These are phyloP conservation scores for Blastobotrys americana DNA, from an alignment of 805 yeast genomes.

Conservation along the genomic window DNA sequence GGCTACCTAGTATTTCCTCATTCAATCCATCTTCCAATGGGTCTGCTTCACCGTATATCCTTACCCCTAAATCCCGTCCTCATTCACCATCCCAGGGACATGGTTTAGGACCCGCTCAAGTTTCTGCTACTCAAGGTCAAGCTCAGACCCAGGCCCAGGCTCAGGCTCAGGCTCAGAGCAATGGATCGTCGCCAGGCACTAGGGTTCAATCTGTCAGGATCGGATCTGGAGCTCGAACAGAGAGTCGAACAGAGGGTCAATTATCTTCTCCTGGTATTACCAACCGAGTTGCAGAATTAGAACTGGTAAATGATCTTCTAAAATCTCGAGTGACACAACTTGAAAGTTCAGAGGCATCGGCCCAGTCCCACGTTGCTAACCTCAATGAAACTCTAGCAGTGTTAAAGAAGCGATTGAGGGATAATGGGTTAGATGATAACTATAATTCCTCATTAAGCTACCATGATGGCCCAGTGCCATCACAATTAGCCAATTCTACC, in stretches of 20 bases:
- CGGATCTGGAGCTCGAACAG: not conserved
- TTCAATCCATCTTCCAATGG: slow-evolving; percentile 1
- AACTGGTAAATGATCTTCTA: slow-evolving; percentile 72
- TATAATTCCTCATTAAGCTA: not conserved
- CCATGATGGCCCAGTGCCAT: not conserved
- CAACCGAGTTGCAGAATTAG: slow-evolving; percentile 82
- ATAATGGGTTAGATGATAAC: not conserved
- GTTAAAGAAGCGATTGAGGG: not conserved
- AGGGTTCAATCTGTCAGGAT: slow-evolving; percentile 1
- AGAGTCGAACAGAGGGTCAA: slow-evolving; percentile 3
- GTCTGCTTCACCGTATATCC: slow-evolving; percentile 11
- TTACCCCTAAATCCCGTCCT: slow-evolving; percentile 23
- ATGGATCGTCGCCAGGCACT: not conserved
- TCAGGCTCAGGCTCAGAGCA: not conserved
- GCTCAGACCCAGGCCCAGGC: slow-evolving; percentile 2
- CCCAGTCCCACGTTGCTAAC: slow-evolving; percentile 18
- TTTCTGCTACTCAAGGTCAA: slow-evolving; percentile 7
- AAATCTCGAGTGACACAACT: slow-evolving; percentile 59
- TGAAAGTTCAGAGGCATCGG: slow-evolving; percentile 43
- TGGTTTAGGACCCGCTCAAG: not conserved
- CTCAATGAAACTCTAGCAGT: not conserved
- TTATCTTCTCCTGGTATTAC: slow-evolving; percentile 33
- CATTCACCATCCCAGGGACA: slow-evolving; percentile 16
- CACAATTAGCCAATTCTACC: not conserved
- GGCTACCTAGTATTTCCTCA: slow-evolving; percentile 11